Conservation (phyloP, 2,329 filamentous ascomycete genomes). For the Penicillium paneum region DNA sequence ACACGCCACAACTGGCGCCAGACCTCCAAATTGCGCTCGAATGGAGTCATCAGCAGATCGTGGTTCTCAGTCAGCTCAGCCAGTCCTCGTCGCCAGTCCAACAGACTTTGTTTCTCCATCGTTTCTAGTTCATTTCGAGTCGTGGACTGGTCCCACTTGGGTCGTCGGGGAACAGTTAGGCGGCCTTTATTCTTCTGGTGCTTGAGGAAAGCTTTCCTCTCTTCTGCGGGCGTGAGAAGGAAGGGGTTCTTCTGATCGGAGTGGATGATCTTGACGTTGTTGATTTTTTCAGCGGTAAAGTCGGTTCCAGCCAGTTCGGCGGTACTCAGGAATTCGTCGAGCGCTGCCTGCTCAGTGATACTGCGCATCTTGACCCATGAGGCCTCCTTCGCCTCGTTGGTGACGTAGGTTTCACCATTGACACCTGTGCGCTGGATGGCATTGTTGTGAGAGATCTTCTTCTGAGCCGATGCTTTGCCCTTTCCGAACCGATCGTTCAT, state of each 20-base stretch:
- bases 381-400: conserved; percentile 85
- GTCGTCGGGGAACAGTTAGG: conserved; percentile 84
- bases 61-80: conserved; percentile 92
- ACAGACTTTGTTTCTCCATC: conserved; percentile 72
- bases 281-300: conserved; percentile 98
- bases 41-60: conserved; percentile 94
- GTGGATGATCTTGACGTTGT: conserved; percentile 98
- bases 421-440: conserved; percentile 69
- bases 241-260: conserved; percentile 95
- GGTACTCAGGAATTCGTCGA: conserved; percentile 94
- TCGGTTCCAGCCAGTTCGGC: conserved; percentile 97
- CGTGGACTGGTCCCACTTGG: conserved; percentile 81
- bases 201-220: conserved; percentile 72
- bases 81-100: conserved; percentile 85
- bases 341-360: conserved; percentile 91
- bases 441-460: conserved; percentile 61
- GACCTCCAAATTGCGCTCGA: conserved; percentile 94
- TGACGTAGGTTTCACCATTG: conserved; percentile 85
- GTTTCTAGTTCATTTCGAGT: conserved; percentile 78
- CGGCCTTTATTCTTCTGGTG: conserved; percentile 75
- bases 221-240: conserved; percentile 78
- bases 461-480: conserved; percentile 79
- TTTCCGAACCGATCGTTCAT: conserved; percentile 99
- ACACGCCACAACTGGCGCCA: conserved; percentile 98
- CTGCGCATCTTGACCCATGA: conserved; percentile 99